These are phyloP conservation scores for Nannochloropsis oceanica DNA, from an alignment of 108 stramenopile species.

Conservation along the genomic window DNA sequence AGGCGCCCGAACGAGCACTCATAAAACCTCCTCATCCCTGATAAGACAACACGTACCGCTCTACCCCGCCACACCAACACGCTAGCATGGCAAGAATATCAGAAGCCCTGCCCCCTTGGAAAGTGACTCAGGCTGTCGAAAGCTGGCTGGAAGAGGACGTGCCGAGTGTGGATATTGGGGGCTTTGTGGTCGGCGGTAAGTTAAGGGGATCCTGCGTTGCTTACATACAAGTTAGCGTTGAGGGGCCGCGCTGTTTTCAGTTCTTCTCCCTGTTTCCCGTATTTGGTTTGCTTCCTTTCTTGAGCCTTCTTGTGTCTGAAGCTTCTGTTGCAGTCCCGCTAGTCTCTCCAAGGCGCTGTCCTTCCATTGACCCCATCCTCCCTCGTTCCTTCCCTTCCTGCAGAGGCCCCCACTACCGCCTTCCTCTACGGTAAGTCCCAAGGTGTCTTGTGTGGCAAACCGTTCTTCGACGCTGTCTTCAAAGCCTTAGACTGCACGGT, in stretches of 20 bases:
- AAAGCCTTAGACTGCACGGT: conserved; percentile 52
- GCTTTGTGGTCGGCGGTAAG: conserved; percentile 71
- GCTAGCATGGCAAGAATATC: background rate
- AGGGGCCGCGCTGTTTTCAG: too few species aligned
- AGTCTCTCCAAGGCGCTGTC: background rate
- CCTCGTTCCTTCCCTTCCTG: background rate
- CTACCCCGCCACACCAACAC: background rate
- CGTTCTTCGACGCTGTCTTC: conserved; percentile 83
- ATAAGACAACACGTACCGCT: background rate
- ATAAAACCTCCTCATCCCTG: background rate
- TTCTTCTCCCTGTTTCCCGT: too few species aligned
- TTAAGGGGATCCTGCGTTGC: too few species aligned
- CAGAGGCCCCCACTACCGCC: conserved; percentile 18
- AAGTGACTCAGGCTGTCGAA: conserved; percentile 17
- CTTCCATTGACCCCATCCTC: background rate
- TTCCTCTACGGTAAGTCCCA: conserved; percentile 63
- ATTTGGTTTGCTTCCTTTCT: background rate
- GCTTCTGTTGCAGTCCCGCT: background rate
- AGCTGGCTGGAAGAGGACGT: conserved; percentile 81
- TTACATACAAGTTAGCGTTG: too few species aligned
- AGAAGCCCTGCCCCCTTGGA: conserved; percentile 17
- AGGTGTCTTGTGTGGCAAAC: conserved; percentile 78
- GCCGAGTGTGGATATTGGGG: conserved; percentile 90
- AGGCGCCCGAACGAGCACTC: too few species aligned
- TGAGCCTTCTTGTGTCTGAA: background rate